Evolutionary conservation across 768 basidiomycete genomes (phyloP).

Genomic region (Porphyrellus cyaneotinctus): DNA sequence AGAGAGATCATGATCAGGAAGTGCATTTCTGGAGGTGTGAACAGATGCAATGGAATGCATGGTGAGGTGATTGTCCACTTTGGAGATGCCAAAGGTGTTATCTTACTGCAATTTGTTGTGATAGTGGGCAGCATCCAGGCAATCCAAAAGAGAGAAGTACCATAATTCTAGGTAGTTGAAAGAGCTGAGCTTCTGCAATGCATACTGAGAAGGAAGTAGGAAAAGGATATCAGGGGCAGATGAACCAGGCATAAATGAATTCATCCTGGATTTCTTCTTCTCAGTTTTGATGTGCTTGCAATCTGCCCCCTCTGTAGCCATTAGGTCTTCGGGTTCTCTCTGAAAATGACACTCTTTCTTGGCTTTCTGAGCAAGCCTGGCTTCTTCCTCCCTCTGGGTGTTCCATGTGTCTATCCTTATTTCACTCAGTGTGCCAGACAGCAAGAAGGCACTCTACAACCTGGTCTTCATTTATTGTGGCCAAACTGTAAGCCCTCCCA

Average conservation of each 20-base stretch:
- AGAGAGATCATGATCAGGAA: not conserved
- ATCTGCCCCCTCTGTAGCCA: no score
- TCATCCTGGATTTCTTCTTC: not conserved
- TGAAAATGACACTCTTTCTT: no score
- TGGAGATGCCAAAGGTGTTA: not conserved
- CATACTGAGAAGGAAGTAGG: not conserved
- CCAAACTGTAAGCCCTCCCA: no score
- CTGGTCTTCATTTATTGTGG: no score
- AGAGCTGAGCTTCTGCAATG: no score
- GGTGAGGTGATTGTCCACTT: not conserved
- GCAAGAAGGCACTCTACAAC: no score
- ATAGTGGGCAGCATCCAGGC: not conserved
- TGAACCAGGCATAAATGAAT: not conserved
- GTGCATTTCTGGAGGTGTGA: not conserved
- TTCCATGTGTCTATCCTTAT: no score
- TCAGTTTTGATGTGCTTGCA: not conserved
- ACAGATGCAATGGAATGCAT: not conserved
- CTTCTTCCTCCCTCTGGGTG: no score
- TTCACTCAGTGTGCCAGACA: no score
- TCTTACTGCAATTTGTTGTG: not conserved
- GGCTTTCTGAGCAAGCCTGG: no score
- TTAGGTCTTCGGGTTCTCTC: no score
- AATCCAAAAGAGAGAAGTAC: not conserved
- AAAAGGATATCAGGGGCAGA: not conserved
- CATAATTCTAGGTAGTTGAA: no score